These are phyloP conservation scores for Elaeis guineensis DNA, from an alignment of 176 grass and related monocot genomes.

Conservation along the genomic window DNA sequence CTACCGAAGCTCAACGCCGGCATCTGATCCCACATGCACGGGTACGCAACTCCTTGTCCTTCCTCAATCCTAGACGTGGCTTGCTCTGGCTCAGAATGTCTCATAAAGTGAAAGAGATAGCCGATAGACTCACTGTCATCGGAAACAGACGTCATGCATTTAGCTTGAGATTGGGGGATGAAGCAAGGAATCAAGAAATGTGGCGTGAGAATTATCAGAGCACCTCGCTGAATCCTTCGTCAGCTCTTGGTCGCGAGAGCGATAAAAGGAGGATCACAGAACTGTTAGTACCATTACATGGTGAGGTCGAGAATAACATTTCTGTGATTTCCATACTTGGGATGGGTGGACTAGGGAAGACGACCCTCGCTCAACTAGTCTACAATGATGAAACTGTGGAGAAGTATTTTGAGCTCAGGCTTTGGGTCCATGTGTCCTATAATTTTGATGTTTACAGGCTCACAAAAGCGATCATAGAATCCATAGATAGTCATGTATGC, in stretches of 20 bases:
- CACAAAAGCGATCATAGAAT: conserved; percentile 26
- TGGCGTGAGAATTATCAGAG: background rate
- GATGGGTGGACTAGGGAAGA: conserved; percentile 32
- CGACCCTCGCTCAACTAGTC: conserved; percentile 21
- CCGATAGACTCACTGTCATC: background rate
- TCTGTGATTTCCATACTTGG: conserved; percentile 24
- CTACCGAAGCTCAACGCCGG: conserved; percentile 6
- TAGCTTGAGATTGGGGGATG: background rate
- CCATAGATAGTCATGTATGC: conserved; percentile 6
- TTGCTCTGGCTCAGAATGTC: background rate
- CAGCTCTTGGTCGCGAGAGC: conserved; percentile 4
- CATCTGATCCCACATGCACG: background rate
- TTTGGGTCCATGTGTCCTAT: conserved; percentile 37
- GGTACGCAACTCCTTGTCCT: background rate
- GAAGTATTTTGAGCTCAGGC: conserved; percentile 15
- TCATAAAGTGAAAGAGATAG: conserved; percentile 12
- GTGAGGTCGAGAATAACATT: background rate
- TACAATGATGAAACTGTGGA: background rate
- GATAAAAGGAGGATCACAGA: conserved; percentile 7
- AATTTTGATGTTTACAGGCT: conserved; percentile 17
- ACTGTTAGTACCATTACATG: conserved; percentile 1
- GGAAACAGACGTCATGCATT: background rate
- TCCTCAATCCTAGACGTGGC: background rate
- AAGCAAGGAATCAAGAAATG: too few relatives aligned
- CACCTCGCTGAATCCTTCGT: conserved; percentile 13